These are phyloP conservation scores for Ogataea trehaloabstinens DNA, from an alignment of 805 yeast genomes.

Conservation along the genomic window DNA sequence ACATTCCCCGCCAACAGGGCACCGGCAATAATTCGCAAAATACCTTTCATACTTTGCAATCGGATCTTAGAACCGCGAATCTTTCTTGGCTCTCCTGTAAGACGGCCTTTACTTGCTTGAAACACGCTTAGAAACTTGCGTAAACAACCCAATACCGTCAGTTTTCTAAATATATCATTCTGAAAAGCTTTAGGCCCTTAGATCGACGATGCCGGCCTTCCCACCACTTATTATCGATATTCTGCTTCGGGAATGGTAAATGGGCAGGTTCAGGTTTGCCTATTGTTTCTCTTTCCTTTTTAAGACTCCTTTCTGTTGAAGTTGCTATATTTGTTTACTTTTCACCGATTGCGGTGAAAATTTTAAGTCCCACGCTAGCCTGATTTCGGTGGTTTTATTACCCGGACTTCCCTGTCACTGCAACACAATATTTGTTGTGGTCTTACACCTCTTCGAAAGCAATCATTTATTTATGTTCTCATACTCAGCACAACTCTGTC, in stretches of 20 bases:
- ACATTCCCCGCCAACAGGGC: constrained; percentile 24
- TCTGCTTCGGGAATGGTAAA: neutral
- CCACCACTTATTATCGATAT: neutral
- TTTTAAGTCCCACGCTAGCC: too few relatives aligned
- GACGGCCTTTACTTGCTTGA: neutral
- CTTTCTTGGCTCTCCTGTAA: constrained; percentile 8
- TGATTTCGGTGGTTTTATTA: too few relatives aligned
- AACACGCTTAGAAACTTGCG: too few relatives aligned
- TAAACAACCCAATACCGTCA: neutral
- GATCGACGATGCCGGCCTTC: too few relatives aligned
- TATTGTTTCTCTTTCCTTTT: neutral
- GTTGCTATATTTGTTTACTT: neutral
- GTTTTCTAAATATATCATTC: neutral
- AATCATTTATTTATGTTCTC: too few relatives aligned
- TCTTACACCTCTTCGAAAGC: too few relatives aligned
- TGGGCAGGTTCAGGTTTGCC: neutral
- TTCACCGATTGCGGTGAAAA: neutral
- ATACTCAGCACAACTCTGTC: too few relatives aligned
- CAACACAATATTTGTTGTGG: too few relatives aligned
- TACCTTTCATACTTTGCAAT: constrained; percentile 13
- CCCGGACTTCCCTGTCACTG: too few relatives aligned
- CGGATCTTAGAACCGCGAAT: constrained; percentile 6
- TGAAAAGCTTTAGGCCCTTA: too few relatives aligned
- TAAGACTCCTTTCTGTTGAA: neutral
- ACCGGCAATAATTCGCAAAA: constrained; percentile 17